phyloP scores from a whole-genome alignment of 2,329 filamentous ascomycete genomes.

The Fusarium citri region DNA sequence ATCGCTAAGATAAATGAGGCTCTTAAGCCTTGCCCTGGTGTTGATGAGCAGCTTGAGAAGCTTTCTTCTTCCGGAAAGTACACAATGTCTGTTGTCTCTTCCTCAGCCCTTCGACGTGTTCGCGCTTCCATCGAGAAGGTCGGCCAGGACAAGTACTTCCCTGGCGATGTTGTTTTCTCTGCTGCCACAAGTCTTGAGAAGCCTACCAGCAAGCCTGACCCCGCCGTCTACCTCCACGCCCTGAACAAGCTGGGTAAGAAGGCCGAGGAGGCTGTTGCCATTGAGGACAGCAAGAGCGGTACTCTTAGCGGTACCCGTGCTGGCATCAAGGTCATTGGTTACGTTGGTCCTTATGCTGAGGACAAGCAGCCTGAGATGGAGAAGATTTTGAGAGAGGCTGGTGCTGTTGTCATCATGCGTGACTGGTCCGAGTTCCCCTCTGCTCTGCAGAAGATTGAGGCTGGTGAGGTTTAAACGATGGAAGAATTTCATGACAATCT shows the following conservation, averaged over 20 bases:
- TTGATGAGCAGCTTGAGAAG: conserved; percentile 73
- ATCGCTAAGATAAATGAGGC: conserved; percentile 80
- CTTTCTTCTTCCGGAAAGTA: conserved; percentile 73
- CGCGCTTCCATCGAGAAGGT: conserved; percentile 82
- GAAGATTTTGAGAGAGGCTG: conserved; percentile 68
- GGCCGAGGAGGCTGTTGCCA: conserved; percentile 78
- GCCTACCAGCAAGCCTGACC: conserved; percentile 92
- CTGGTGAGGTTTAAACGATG: conserved; percentile 48
- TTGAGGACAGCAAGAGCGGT: conserved; percentile 91
- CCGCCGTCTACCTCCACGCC: conserved; percentile 85
- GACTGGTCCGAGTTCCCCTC: conserved; percentile 68
- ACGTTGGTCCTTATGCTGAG: conserved; percentile 80
- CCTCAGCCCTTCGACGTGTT: conserved; percentile 82
- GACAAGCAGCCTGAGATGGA: conserved; percentile 74
- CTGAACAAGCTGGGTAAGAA: conserved; percentile 78
- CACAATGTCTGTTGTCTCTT: conserved; percentile 82
- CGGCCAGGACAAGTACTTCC: conserved; percentile 83
- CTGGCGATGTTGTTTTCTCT: conserved; percentile 79
- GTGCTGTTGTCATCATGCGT: conserved; percentile 71
- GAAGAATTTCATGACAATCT: conserved; percentile 19
- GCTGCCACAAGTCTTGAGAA: conserved; percentile 81
- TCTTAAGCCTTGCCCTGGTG: conserved; percentile 75
- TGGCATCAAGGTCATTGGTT: conserved; percentile 83
- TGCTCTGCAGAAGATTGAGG: conserved; percentile 60
- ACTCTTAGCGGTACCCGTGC: conserved; percentile 79